Percentiles rank a stretch among this genome's conserved stretches.
phyloP scores from a whole-genome alignment of 1,284 basidiomycete species.

The Ustilago bromivora region DNA sequence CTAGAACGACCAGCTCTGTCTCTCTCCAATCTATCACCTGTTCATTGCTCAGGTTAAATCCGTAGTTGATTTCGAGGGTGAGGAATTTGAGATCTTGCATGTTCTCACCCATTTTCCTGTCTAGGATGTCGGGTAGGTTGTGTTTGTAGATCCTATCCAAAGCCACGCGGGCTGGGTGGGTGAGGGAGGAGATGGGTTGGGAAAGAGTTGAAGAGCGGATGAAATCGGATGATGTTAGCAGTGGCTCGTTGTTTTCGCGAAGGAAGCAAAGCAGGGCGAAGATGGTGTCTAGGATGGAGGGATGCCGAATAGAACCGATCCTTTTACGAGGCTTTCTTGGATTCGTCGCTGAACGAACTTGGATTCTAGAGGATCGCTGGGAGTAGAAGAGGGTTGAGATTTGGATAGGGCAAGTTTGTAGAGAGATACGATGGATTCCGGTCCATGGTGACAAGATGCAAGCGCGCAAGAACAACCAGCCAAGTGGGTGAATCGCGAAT shows the following conservation, averaged over 20 bases:
- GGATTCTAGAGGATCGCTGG: not conserved
- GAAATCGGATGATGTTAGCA: slow-evolving; percentile 14
- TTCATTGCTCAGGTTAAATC: slow-evolving; percentile 30
- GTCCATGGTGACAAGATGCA: slow-evolving; percentile 20
- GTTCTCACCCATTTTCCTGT: slow-evolving; percentile 23
- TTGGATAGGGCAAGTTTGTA: slow-evolving; percentile 18
- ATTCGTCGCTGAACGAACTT: slow-evolving; percentile 17
- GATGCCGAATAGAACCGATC: slow-evolving; percentile 30
- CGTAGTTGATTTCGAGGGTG: slow-evolving; percentile 50
- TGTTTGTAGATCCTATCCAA: slow-evolving; percentile 29
- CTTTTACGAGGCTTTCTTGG: slow-evolving; percentile 34
- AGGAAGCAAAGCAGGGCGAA: slow-evolving; percentile 29
- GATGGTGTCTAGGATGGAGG: slow-evolving; percentile 27
- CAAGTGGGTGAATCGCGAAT: slow-evolving; percentile 14
- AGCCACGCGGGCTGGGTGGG: not conserved
- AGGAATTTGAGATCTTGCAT: slow-evolving; percentile 42
- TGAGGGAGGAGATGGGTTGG: slow-evolving; percentile 10
- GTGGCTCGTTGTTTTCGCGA: not conserved
- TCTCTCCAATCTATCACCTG: slow-evolving; percentile 21
- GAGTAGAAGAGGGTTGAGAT: not conserved
- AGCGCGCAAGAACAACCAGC: slow-evolving; percentile 22
- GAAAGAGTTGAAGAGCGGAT: not conserved
- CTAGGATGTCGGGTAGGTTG: slow-evolving; percentile 31
- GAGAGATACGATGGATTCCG: slow-evolving; percentile 15
- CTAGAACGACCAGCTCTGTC: slow-evolving; percentile 31